Conservation (phyloP, 2,329 filamentous ascomycete genomes). For the Cordyceps cicadae region DNA sequence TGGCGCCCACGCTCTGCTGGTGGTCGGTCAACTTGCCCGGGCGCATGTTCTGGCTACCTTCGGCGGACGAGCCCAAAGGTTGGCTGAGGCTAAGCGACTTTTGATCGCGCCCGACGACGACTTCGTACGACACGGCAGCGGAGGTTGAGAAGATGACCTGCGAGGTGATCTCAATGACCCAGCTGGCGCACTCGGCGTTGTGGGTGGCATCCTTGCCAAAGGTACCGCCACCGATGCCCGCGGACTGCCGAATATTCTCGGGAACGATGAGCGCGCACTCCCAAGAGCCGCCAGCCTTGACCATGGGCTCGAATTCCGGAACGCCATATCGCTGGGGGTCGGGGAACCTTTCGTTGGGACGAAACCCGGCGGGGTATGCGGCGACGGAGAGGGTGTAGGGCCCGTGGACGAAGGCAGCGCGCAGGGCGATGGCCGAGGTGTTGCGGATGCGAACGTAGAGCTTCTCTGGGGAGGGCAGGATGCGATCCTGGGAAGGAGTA, state of each 20-base stretch:
- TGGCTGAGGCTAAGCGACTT: constrained; percentile 64
- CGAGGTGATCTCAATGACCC: constrained; percentile 85
- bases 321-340: constrained; percentile 62
- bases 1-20: constrained; percentile 52
- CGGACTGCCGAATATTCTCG: constrained; percentile 62
- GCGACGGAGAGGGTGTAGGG: constrained; percentile 87
- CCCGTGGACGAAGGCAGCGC: constrained; percentile 92
- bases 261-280: constrained; percentile 72
- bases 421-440: constrained; percentile 78
- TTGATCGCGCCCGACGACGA: constrained; percentile 77
- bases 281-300: constrained; percentile 90
- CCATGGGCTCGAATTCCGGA: constrained; percentile 89
- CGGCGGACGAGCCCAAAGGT: constrained; percentile 36
- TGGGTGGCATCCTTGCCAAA: constrained; percentile 39
- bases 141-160: constrained; percentile 91
- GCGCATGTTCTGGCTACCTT: constrained; percentile 42
- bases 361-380: constrained; percentile 74
- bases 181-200: constrained; percentile 56
- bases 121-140: constrained; percentile 79
- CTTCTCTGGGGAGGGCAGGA: constrained; percentile 73
- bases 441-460: constrained; percentile 88
- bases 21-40: constrained; percentile 71
- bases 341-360: constrained; percentile 71
- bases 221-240: constrained; percentile 36
- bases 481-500: constrained; percentile 78